Percentiles rank a stretch among this genome's conserved stretches.
Conservation (phyloP, 345 rosid species). For the Conringia planisiliqua region DNA sequence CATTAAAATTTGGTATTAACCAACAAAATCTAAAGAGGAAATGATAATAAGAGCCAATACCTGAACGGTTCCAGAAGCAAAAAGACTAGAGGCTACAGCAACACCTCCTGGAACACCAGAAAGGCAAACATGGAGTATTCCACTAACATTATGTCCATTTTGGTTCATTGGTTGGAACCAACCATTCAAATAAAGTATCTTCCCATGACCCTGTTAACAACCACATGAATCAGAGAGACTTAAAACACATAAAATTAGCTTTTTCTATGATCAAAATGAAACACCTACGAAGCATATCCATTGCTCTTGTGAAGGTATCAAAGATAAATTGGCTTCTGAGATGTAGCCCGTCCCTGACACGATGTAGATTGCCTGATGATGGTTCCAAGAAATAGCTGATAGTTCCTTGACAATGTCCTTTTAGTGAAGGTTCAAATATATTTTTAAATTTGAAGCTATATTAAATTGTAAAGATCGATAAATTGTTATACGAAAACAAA, state of each 20-base stretch:
- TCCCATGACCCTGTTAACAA: neutral
- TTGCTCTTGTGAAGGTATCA: neutral
- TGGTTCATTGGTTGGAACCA: neutral
- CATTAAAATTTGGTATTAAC: neutral
- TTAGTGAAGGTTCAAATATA: neutral
- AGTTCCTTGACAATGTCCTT: neutral
- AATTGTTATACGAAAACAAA: neutral
- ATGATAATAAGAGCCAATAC: neutral
- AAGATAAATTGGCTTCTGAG: neutral
- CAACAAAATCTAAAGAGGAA: neutral
- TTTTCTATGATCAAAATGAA: neutral
- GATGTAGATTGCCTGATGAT: neutral
- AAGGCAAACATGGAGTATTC: neutral
- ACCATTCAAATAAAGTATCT: neutral
- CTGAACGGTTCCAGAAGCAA: neutral
- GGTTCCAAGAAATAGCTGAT: neutral
- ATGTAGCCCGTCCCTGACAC: neutral
- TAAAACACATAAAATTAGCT: neutral
- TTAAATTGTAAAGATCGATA: neutral
- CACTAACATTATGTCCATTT: neutral
- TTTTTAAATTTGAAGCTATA: neutral
- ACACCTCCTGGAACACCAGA: neutral
- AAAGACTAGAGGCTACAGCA: neutral
- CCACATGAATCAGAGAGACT: neutral
- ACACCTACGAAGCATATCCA: neutral